A percentile compares a stretch with the other conserved stretches of the same genome.
These are phyloP conservation scores for Boletus pseudopeckii DNA, from an alignment of 768 basidiomycete genomes.

Conservation along the genomic window DNA sequence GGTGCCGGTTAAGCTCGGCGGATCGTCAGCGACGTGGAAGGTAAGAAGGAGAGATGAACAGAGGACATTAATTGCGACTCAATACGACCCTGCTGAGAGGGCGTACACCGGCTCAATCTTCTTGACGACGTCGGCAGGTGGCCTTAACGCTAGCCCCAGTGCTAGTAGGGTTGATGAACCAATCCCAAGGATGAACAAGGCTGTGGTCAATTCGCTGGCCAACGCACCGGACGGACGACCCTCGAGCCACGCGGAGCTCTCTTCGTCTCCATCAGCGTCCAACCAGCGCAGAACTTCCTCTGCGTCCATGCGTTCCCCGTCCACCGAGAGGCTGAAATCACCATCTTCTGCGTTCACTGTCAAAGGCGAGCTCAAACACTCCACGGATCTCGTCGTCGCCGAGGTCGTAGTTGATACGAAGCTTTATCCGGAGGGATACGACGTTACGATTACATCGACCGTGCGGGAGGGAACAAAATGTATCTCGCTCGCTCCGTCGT, in stretches of 20 bases:
- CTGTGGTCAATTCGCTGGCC: conserved; percentile 27
- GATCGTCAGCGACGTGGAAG: conserved; percentile 48
- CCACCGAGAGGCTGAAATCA: conserved; percentile 31
- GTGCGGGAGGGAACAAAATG: conserved; percentile 38
- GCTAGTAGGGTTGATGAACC: conserved; percentile 31
- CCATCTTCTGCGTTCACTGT: conserved; percentile 55
- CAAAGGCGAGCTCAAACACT: conserved; percentile 57
- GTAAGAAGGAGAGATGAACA: conserved; percentile 57
- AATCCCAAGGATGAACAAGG: conserved; percentile 41
- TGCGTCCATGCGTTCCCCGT: conserved; percentile 31
- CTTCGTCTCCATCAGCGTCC: conserved; percentile 26
- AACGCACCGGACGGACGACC: conserved; percentile 18
- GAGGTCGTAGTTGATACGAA: conserved; percentile 82
- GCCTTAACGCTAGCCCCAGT: conserved; percentile 7
- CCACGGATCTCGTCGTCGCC: conserved; percentile 69
- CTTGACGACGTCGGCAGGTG: conserved; percentile 32
- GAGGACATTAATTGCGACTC: conserved; percentile 53
- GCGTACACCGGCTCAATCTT: conserved; percentile 52
- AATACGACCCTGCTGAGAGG: conserved; percentile 47
- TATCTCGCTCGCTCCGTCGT: conserved; percentile 33
- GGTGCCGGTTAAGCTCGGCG: conserved; percentile 21
- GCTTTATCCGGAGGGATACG: conserved; percentile 75
- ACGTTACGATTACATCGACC: conserved; percentile 44
- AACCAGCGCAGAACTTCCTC: conserved; percentile 18
- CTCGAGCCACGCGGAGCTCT: conserved; percentile 9